These are phyloP conservation scores for Cordyceps cicadae DNA, from an alignment of 2,329 filamentous ascomycete genomes.

Conservation along the genomic window DNA sequence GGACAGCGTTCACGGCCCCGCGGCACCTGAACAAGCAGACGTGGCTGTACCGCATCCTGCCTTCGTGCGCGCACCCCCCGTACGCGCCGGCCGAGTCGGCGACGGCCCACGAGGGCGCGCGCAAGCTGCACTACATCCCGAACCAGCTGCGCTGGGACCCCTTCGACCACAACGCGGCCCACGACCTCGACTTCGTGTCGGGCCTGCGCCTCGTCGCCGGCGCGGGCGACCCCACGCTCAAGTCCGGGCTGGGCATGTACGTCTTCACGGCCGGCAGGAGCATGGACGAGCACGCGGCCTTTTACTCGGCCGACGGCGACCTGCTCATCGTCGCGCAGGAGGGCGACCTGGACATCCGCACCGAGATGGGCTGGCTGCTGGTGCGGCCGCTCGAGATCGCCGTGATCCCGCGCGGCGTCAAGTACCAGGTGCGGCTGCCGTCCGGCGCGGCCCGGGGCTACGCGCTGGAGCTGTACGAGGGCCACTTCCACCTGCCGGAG, in stretches of 20 bases:
- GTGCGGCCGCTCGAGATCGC: slow-evolving; percentile 65
- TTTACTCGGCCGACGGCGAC: slow-evolving; percentile 75
- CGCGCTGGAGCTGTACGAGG: slow-evolving; percentile 61
- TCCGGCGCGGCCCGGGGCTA: slow-evolving; percentile 56
- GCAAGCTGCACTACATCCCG: slow-evolving; percentile 62
- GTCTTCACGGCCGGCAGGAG: slow-evolving; percentile 66
- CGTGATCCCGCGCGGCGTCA: slow-evolving; percentile 60
- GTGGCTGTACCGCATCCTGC: slow-evolving; percentile 64
- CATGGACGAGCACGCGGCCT: slow-evolving; percentile 61
- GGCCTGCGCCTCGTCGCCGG: slow-evolving; percentile 64
- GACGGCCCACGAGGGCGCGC: slow-evolving; percentile 13
- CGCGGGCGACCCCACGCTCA: slow-evolving; percentile 66
- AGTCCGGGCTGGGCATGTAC: slow-evolving; percentile 66
- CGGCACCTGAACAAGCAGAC: slow-evolving; percentile 61
- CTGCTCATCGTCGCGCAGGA: slow-evolving; percentile 64
- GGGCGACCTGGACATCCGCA: slow-evolving; percentile 61
- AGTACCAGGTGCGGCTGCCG: slow-evolving; percentile 57
- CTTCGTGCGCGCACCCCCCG: slow-evolving; percentile 52
- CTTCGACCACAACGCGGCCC: slow-evolving; percentile 58
- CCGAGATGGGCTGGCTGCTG: slow-evolving; percentile 60
- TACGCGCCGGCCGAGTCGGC: slow-evolving; percentile 39
- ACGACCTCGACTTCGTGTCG: slow-evolving; percentile 37
- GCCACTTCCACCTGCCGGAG: slow-evolving; percentile 59
- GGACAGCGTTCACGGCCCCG: slow-evolving; percentile 63
- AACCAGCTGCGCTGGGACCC: slow-evolving; percentile 76